Evolutionary conservation across 208 protist genomes (phyloP).

Genomic region (Balamuthia mandrillaris): DNA sequence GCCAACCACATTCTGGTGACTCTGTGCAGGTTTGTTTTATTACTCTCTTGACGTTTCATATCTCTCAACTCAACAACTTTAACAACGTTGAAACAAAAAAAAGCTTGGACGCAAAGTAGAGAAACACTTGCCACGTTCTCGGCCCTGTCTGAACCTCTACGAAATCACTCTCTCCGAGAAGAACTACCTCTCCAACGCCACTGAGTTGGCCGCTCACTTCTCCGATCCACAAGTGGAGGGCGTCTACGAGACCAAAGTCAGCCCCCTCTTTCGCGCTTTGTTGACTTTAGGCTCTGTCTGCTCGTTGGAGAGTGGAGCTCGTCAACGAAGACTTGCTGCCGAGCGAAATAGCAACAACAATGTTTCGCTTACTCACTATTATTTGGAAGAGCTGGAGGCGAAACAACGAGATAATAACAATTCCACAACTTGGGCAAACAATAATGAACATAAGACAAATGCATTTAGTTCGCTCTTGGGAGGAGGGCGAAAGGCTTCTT

Average conservation of each 20-base stretch:
- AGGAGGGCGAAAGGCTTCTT: too few species aligned
- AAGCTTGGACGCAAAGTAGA: too few species aligned
- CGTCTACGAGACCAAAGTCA: background rate
- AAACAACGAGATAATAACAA: too few species aligned
- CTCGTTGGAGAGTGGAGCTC: background rate
- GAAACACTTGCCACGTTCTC: background rate
- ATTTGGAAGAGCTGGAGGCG: too few species aligned
- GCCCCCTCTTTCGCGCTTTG: background rate
- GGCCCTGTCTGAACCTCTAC: background rate
- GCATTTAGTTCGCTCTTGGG: too few species aligned
- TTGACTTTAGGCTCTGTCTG: background rate
- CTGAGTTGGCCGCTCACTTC: background rate
- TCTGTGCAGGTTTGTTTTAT: constrained; percentile 20
- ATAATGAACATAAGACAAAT: too few species aligned
- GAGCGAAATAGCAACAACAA: too few species aligned
- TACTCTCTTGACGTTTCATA: background rate
- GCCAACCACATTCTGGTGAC: background rate
- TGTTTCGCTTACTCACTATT: too few species aligned
- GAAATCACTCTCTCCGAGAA: background rate
- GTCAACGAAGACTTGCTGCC: too few species aligned
- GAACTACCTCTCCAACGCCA: background rate
- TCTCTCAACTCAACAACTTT: background rate
- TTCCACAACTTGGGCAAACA: too few species aligned
- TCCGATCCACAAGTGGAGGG: background rate
- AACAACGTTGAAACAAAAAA: background rate